Evolutionary conservation across 495 filamentous ascomycete genomes (phyloP), one percentile per base, ranked within the genome.

Genomic region (Podospora tetraspora): DNA sequence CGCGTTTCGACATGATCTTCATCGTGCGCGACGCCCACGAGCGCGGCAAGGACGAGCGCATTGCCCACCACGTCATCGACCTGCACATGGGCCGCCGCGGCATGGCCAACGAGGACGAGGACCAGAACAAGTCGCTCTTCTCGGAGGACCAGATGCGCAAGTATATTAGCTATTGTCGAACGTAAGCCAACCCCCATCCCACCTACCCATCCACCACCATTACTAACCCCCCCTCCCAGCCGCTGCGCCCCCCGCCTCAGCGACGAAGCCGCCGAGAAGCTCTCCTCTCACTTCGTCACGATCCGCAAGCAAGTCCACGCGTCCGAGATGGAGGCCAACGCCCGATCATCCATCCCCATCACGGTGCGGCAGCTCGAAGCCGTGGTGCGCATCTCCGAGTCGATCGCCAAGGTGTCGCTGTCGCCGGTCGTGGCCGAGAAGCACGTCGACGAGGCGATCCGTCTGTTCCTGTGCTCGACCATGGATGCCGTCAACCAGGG

Each of bases 1-100:
- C 95, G 1, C 90, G 96, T 82, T 99, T 99, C 81, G 96, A 99
- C 80, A 97, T 99, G 93, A 97, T 99, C 73, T 99, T 98, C 84
- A 96, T 99, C 70, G 94, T 99, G 60, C 92, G 91, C 37, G 96
- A 99, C 74, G 93, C 96, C 65, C 96, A 99, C 78, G 91, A 96
- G 62, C 88, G 92, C 57, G 88, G 84, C 57, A 88, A 93, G 72
- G 96, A 99, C 78, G 94, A 98, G 81, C 89, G 85, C 1, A 97
- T 99, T 63, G 96, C 96, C 13, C 92, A 90, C 63, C 95, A 98
- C 84, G 94, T 99, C 71, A 97, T 98, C 92, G 91, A 90, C 61
- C 93, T 98, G 70, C 93, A 97, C 75, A 99, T 97, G 93, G 92
- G 92, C 65, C 91, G 91, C 52, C 88, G 90, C 29, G 91, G 92